A percentile compares a stretch with the other conserved stretches of the same genome.
Conservation (phyloP, 2,329 filamentous ascomycete genomes). For the Fusarium newnesense region DNA sequence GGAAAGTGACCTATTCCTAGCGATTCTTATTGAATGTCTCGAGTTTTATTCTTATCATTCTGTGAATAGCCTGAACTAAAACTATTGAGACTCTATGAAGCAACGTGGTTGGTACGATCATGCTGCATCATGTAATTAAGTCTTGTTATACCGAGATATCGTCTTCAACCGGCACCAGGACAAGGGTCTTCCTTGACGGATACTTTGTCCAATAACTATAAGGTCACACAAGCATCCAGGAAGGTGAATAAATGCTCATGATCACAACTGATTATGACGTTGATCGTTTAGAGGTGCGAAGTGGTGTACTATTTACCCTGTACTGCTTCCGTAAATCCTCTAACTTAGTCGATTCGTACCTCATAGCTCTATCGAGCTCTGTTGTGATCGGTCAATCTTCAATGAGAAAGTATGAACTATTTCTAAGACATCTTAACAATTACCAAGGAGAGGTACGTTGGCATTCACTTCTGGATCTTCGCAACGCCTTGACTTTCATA, state of each 20-base stretch:
- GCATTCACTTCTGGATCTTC: not conserved
- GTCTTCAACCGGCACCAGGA: not conserved
- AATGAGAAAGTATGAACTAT: not conserved
- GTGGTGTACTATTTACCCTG: not conserved
- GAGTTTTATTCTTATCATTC: not conserved
- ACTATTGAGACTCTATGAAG: not conserved
- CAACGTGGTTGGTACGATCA: not conserved
- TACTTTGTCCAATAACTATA: not conserved
- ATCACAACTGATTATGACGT: not conserved
- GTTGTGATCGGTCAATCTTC: not conserved
- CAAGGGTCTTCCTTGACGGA: rapidly evolving
- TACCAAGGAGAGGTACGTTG: too few relatives aligned
- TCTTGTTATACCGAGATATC: not conserved
- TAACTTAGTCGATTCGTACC: not conserved
- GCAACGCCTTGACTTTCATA: not conserved
- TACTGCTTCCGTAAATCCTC: not conserved
- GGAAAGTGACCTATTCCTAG: not conserved
- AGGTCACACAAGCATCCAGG: not conserved
- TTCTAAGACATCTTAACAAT: too few relatives aligned
- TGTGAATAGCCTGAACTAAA: not conserved
- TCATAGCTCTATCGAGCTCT: not conserved
- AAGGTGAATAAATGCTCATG: not conserved
- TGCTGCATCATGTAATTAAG: not conserved
- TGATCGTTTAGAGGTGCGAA: not conserved
- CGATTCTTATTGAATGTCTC: not conserved